A percentile compares a stretch with the other conserved stretches of the same genome.
Conservation (phyloP, 176 grass and related monocot species). For the Sorghum bicolor region Sorghum_bicolor_NCBIv3 NC_012873.2:48098001-48098500, state of each 20-base stretch:
- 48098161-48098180: background rate
- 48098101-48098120: background rate
- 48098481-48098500: background rate
- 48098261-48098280: background rate
- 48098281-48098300: background rate
- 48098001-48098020: background rate
- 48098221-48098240: background rate
- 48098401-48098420: background rate
- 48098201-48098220: background rate
- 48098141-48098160: background rate
- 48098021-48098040: background rate
- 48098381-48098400: background rate
- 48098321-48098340: background rate
- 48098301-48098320: background rate
- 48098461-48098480: background rate
- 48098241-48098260: background rate
- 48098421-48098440: background rate
- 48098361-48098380: background rate
- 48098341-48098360: background rate
- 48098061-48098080: background rate
- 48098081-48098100: background rate
- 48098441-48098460: background rate
- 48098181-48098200: background rate
- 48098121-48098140: background rate
- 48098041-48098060: background rate